Evolutionary conservation across 2,329 filamentous ascomycete genomes (phyloP).

Genomic region (Dryadomyces quercus-mongolicae): DNA sequence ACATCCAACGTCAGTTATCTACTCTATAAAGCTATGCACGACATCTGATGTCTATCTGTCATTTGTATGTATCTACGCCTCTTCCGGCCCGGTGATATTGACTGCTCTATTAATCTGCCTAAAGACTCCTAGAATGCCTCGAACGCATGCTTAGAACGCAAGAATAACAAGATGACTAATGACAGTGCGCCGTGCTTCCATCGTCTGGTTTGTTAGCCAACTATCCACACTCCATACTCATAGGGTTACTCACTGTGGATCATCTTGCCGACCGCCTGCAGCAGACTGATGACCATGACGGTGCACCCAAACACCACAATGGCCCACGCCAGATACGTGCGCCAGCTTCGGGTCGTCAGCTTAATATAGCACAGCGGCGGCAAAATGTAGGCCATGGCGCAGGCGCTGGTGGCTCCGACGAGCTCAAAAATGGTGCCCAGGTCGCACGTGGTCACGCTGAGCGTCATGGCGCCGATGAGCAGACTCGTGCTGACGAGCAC

Average conservation of each 20-base stretch:
- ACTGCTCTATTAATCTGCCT: not conserved
- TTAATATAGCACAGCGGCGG: constrained; percentile 94
- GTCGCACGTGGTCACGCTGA: constrained; percentile 83
- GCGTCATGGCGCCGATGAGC: constrained; percentile 62
- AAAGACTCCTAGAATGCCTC: too few species aligned
- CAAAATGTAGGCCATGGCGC: constrained; percentile 87
- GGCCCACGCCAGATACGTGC: constrained; percentile 58
- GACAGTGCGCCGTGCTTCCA: not conserved
- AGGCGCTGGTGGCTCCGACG: constrained; percentile 89
- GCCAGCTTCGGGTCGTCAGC: constrained; percentile 65
- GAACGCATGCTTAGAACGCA: not conserved
- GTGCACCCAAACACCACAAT: constrained; percentile 66
- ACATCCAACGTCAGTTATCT: too few species aligned
- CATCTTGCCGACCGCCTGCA: constrained; percentile 63
- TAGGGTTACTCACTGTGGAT: constrained; percentile 24
- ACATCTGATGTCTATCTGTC: too few species aligned
- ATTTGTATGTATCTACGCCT: too few species aligned
- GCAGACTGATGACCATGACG: constrained; percentile 71
- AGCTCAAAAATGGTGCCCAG: constrained; percentile 90
- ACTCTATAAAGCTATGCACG: too few species aligned
- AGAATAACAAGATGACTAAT: too few species aligned
- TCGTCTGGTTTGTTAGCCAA: not conserved
- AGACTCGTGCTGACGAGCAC: constrained; percentile 75
- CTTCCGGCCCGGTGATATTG: not conserved
- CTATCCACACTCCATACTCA: too few species aligned